Percentiles rank a stretch among this genome's conserved stretches.
Evolutionary conservation across 225 moss, liverwort and hornwort genomes (phyloP).

Genomic region (Bryoerythrophyllum caledonicum): DNA sequence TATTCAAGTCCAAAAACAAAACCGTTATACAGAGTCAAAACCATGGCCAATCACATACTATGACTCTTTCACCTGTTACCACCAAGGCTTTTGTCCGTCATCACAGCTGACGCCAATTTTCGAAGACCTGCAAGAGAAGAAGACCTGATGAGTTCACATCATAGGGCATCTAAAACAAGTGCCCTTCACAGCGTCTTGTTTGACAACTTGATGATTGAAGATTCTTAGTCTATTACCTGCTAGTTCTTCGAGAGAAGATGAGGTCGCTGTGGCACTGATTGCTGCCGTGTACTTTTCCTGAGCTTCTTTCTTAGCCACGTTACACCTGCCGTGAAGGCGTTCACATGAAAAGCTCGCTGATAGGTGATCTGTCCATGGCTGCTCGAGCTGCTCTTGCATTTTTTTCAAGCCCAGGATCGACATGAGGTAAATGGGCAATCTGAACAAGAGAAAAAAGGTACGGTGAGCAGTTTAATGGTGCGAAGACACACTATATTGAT

Average conservation of each 20-base stretch:
- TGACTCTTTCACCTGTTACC: background rate
- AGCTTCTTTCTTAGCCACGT: conserved; percentile 18
- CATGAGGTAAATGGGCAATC: conserved; percentile 77
- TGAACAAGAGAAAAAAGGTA: conserved; percentile 22
- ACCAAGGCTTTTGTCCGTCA: background rate
- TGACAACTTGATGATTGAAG: background rate
- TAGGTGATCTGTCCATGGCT: conserved; percentile 82
- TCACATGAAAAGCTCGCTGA: conserved; percentile 69
- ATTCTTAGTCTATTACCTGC: conserved; percentile 4
- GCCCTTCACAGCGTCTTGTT: background rate
- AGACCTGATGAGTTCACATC: background rate
- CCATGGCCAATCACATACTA: background rate
- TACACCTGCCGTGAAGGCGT: background rate
- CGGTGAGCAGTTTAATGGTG: conserved; percentile 16
- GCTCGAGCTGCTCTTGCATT: conserved; percentile 59
- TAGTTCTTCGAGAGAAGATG: background rate
- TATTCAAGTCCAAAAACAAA: background rate
- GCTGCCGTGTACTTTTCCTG: background rate
- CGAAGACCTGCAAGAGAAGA: conserved; percentile 1
- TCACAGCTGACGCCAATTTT: conserved; percentile 1
- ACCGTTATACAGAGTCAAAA: background rate
- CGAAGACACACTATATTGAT: background rate
- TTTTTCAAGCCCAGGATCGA: conserved; percentile 50
- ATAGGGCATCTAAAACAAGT: background rate
- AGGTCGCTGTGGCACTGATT: background rate